Evolutionary conservation across 345 rosid genomes (phyloP), one percentile per base, ranked within the genome.

Genomic region (Aethionema arabicum): DNA sequence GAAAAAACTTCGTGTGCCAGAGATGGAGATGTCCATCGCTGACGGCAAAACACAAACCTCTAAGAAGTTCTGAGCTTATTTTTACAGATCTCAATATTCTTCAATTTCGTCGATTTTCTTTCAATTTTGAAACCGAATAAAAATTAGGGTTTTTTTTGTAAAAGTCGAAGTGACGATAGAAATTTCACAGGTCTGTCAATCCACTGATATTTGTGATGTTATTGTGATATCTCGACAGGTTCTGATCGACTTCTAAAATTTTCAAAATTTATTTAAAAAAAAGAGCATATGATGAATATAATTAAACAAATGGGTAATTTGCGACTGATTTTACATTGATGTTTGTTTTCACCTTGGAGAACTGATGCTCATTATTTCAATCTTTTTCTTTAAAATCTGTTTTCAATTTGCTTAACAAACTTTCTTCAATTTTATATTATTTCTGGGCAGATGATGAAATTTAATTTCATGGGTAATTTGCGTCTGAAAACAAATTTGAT

Each of bases 271-370:
- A 4, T 13, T 7, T 21, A 21, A 21, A 21, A 21, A 21, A 21
- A 21, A 59, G 67, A 21, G 58, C 41, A 40, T 8, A 40, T 60
- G 76, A 72, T 72, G 71, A 65, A 52, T 59, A 56, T 13, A 50
- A 65, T 45, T 8, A 14, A 35, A 42, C 59, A 44, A 70, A 62
- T 69, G 63, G 61, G 70, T 71, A 31, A 31, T 72, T 45, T 65
- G 67, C 62, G 27, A 45, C 75, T 72, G 75, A 72, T 6, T 0
- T 37, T 8, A 59, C 7, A 52, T 65, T 72, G 75, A 72, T 72
- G 75, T 53, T 16, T 63, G 2, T 64, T 65, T 72, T 43, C 71
- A 65, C 75, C 71, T 72, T 72, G 75, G 75, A 72, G 71, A 72
- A 59, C 75, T 72, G 75, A 65, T 65, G 35, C 61, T 38, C 71